These are phyloP conservation scores for Neurospora africana DNA, from an alignment of 495 filamentous ascomycete species.

Conservation along the genomic window DNA sequence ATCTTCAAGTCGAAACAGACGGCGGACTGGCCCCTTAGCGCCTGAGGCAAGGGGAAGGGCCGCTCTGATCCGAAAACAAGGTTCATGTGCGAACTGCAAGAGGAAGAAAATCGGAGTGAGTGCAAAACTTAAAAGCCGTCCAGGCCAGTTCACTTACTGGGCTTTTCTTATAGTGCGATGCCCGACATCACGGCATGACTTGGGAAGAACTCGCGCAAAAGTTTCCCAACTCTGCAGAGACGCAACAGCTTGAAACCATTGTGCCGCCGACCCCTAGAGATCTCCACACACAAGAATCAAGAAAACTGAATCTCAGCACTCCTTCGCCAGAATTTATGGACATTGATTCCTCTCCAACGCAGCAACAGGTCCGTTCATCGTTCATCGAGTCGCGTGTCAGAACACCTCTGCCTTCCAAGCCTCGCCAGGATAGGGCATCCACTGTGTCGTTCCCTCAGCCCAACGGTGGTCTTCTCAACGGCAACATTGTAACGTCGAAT, in stretches of 20 bases:
- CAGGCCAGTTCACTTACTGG: conserved; percentile 5
- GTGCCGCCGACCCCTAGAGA: conserved; percentile 10
- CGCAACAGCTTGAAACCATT: conserved; percentile 18
- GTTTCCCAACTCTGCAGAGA: conserved; percentile 30
- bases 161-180: conserved; percentile 32
- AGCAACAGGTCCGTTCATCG: conserved; percentile 20
- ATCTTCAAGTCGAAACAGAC: conserved; percentile 33
- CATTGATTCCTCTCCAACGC: conserved; percentile 18
- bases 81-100: conserved; percentile 37
- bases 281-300: conserved; percentile 18
- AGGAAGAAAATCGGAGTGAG: conserved; percentile 41
- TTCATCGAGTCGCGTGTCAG: conserved; percentile 34
- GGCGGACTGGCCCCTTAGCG: conserved; percentile 38
- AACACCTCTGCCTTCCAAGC: conserved; percentile 37
- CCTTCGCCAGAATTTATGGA: conserved; percentile 13
- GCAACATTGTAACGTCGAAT: not conserved
- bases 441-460: not conserved
- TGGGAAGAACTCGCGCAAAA: conserved; percentile 39
- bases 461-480: not conserved
- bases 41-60: conserved; percentile 37
- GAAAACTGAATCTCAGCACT: conserved; percentile 4
- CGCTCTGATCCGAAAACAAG: conserved; percentile 39
- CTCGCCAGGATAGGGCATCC: conserved; percentile 31
- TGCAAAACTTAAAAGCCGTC: conserved; percentile 4
- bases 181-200: conserved; percentile 39